Conservation (phyloP, 768 basidiomycete genomes). For the Suillus lakei region DNA sequence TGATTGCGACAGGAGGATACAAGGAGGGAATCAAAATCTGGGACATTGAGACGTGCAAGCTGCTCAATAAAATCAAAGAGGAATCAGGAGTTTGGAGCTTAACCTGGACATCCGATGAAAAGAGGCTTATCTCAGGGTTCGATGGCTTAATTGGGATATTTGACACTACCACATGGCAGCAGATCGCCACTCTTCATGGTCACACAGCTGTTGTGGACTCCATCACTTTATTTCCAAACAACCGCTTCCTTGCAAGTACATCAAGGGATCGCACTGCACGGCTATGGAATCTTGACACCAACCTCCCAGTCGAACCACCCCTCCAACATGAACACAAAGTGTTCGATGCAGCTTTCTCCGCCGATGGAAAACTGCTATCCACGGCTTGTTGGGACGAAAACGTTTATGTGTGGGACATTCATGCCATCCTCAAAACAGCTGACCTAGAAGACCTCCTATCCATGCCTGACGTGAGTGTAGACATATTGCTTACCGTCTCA, state of each 20-base stretch:
- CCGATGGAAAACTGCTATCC: no score
- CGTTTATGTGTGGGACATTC: no score
- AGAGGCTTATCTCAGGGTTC: neutral
- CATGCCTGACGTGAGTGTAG: no score
- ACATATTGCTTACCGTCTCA: no score
- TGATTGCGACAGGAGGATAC: neutral
- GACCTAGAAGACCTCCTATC: no score
- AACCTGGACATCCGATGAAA: neutral
- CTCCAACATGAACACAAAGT: no score
- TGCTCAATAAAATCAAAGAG: no score
- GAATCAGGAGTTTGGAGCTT: no score
- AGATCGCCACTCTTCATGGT: neutral
- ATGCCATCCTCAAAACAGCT: no score
- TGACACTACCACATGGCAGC: neutral
- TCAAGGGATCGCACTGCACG: conserved; percentile 1
- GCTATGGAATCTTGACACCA: conserved; percentile 12
- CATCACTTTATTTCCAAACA: neutral
- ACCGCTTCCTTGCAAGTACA: neutral
- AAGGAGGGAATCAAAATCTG: neutral
- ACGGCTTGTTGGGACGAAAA: no score
- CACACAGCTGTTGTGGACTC: neutral
- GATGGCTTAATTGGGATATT: neutral
- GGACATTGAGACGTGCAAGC: no score
- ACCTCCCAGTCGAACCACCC: neutral
- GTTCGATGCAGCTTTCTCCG: no score